Percentiles rank a stretch among this genome's conserved stretches.
phyloP scores from a whole-genome alignment of 768 basidiomycete species.

The Trametes cinnabarina region DNA sequence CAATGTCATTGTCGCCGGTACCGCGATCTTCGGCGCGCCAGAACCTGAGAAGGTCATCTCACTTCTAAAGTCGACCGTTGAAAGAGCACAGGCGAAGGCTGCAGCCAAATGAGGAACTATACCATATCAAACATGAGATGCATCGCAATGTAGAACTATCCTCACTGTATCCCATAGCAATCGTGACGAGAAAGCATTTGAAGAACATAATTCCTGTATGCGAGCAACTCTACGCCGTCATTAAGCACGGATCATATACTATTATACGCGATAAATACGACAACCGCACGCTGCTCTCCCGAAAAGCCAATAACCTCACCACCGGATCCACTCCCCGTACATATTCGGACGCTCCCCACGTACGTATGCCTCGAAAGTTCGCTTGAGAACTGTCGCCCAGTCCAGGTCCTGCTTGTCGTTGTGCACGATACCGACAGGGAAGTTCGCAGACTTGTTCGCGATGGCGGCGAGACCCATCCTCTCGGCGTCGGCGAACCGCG shows the following conservation, averaged over 20 bases:
- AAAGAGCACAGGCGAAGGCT: conserved; percentile 58
- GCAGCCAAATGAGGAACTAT: conserved; percentile 20
- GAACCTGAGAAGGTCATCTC: conserved; percentile 78
- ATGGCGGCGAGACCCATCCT: conserved; percentile 51
- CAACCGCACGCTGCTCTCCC: no score
- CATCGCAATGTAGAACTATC: conserved; percentile 9
- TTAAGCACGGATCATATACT: conserved; percentile 5
- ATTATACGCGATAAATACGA: no score
- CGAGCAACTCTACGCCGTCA: neutral
- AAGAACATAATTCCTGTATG: neutral
- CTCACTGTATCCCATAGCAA: conserved; percentile 16
- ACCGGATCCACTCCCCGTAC: conserved; percentile 80
- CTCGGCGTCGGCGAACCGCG: conserved; percentile 74
- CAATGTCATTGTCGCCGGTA: conserved; percentile 98
- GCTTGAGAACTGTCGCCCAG: conserved; percentile 93
- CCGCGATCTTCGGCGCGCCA: conserved; percentile 86
- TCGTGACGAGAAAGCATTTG: neutral
- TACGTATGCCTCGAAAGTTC: conserved; percentile 92
- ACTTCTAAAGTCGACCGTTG: conserved; percentile 65
- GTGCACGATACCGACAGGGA: conserved; percentile 3
- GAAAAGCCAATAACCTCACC: conserved; percentile 35
- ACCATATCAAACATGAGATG: neutral
- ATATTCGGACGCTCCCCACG: conserved; percentile 91
- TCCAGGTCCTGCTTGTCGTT: conserved; percentile 77
- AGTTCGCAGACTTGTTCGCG: neutral